phyloP scores from a whole-genome alignment of 352 stramenopile genomes.

The Globisporangium middletonii region DNA sequence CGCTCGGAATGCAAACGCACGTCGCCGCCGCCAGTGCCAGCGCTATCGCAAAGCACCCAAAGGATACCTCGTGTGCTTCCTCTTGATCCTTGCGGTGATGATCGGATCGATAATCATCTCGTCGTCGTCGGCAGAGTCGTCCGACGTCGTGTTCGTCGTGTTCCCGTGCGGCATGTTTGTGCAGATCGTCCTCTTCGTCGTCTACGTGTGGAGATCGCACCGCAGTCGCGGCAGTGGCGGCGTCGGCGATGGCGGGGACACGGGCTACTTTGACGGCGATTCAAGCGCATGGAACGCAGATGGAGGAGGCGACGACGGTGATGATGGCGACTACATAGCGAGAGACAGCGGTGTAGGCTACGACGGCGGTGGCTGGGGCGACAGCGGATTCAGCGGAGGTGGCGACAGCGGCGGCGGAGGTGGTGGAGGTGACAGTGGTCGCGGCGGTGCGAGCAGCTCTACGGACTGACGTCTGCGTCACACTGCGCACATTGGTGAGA shows the following conservation, averaged over 20 bases:
- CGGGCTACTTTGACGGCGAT: background rate
- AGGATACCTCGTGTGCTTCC: background rate
- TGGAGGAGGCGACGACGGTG: background rate
- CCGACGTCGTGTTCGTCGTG: background rate
- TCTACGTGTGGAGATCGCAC: background rate
- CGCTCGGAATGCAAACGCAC: background rate
- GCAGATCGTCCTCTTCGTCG: background rate
- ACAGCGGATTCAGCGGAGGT: too few relatives aligned
- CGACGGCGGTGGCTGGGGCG: background rate
- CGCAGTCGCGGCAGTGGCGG: background rate
- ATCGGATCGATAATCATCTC: background rate
- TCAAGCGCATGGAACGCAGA: background rate
- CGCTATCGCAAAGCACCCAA: background rate
- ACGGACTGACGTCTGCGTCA: background rate
- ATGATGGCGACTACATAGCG: background rate
- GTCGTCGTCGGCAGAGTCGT: background rate
- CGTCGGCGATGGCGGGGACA: background rate
- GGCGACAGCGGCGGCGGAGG: too few relatives aligned
- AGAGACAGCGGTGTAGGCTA: background rate
- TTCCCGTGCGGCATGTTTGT: background rate
- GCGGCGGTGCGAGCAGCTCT: background rate
- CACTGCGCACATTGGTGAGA: too few relatives aligned
- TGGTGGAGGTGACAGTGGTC: background rate
- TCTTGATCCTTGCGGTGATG: background rate
- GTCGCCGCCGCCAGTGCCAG: background rate